Evolutionary conservation across 2,329 filamentous ascomycete species (phyloP).

Genomic region (Fusarium caatingaense): DNA sequence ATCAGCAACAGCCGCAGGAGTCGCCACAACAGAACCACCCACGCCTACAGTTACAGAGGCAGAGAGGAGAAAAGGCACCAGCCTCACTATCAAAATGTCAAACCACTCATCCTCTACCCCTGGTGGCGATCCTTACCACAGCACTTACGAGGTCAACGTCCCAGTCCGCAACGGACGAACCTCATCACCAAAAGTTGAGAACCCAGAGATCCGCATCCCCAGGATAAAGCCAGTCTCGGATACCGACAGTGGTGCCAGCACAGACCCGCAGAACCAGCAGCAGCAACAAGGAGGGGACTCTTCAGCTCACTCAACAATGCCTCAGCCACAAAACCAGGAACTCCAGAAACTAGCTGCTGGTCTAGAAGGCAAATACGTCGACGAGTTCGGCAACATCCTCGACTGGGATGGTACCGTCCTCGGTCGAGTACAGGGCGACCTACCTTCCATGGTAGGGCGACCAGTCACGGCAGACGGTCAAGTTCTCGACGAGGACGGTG

Average conservation of each 20-base stretch:
- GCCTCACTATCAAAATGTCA: conserved; percentile 11
- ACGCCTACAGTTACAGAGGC: not conserved
- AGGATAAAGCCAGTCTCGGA: conserved; percentile 55
- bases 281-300: not conserved
- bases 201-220: conserved; percentile 52
- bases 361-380: conserved; percentile 61
- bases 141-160: conserved; percentile 45
- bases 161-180: conserved; percentile 36
- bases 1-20: conserved; percentile 5
- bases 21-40: conserved; percentile 3
- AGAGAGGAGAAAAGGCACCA: not conserved
- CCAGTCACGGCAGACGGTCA: conserved; percentile 60
- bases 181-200: conserved; percentile 22
- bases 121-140: conserved; percentile 41
- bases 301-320: not conserved
- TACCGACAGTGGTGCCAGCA: conserved; percentile 5
- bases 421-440: conserved; percentile 64
- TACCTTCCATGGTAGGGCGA: conserved; percentile 66
- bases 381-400: conserved; percentile 66
- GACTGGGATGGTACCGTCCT: conserved; percentile 62
- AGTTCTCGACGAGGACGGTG: conserved; percentile 79
- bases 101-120: conserved; percentile 32
- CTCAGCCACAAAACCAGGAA: conserved; percentile 16
- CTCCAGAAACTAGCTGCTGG: conserved; percentile 53
- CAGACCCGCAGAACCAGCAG: conserved; percentile 22